Percentiles rank a stretch among this genome's conserved stretches.
Conservation (phyloP, 768 basidiomycete species). For the Trametes punicea region DNA sequence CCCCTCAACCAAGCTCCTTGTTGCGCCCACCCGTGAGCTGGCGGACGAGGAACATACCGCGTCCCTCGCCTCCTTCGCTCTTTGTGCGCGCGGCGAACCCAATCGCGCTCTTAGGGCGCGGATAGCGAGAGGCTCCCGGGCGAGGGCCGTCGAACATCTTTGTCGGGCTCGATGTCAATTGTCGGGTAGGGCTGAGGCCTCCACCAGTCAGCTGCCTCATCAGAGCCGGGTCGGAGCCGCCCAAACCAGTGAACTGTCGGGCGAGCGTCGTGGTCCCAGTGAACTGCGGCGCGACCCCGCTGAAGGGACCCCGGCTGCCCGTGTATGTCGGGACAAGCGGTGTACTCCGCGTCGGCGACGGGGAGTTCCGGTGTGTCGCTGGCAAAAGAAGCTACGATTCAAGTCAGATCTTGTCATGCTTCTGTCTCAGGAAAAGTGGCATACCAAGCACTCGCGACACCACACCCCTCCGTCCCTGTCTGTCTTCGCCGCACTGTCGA, state of each 20-base stretch:
- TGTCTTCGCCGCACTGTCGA: conserved; percentile 79
- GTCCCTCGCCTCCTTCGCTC: conserved; percentile 54
- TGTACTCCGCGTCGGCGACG: conserved; percentile 48
- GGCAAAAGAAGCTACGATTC: conserved; percentile 56
- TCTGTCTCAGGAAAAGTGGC: conserved; percentile 23
- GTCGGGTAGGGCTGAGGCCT: conserved; percentile 63
- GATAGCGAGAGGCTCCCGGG: conserved; percentile 38
- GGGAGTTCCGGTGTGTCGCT: conserved; percentile 43
- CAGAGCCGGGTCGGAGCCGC: conserved; percentile 35
- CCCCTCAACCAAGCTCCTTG: conserved; percentile 11
- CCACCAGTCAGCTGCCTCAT: conserved; percentile 65
- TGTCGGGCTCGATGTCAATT: conserved; percentile 63
- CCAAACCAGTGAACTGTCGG: conserved; percentile 69
- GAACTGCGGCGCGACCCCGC: conserved; percentile 46
- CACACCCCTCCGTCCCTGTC: conserved; percentile 69
- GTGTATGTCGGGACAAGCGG: conserved; percentile 46
- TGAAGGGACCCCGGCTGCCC: conserved; percentile 31
- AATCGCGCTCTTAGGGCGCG: conserved; percentile 76
- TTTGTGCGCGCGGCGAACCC: conserved; percentile 50
- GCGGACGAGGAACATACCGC: conserved; percentile 72
- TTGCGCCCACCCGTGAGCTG: conserved; percentile 65
- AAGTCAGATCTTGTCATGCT: conserved; percentile 9
- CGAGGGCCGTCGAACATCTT: conserved; percentile 54
- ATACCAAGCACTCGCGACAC: conserved; percentile 82
- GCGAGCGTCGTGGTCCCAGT: conserved; percentile 74